Evolutionary conservation across 2,329 filamentous ascomycete genomes (phyloP).

Genomic region (Seiridium unicorne): DNA sequence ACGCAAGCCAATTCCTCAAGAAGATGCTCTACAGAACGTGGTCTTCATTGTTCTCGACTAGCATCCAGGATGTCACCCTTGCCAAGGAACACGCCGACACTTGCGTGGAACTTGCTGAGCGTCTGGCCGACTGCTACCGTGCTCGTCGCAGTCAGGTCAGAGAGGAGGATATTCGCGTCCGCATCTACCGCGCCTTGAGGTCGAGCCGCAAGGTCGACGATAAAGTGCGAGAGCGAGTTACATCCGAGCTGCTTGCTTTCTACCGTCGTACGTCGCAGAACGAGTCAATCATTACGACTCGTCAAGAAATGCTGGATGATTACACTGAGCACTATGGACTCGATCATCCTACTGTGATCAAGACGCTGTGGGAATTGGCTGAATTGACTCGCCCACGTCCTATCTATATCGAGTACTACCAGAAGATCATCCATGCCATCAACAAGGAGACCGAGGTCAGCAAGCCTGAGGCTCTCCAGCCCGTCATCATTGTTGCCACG

Average conservation of each 20-base stretch:
- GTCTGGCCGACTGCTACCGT: constrained; percentile 43
- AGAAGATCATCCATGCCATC: constrained; percentile 30
- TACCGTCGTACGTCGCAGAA: constrained; percentile 25
- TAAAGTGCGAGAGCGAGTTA: constrained; percentile 7
- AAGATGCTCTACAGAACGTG: constrained; percentile 42
- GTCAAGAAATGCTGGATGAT: constrained; percentile 36
- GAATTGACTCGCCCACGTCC: constrained; percentile 2
- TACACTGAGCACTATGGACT: constrained; percentile 31
- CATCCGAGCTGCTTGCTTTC: constrained; percentile 26
- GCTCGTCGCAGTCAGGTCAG: constrained; percentile 30
- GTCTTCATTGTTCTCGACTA: constrained; percentile 42
- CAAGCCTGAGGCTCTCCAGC: constrained; percentile 35
- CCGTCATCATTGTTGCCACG: constrained; percentile 32
- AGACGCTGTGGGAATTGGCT: constrained; percentile 31
- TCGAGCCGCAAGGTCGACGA: constrained; percentile 6
- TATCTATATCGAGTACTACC: constrained; percentile 33
- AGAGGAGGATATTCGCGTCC: constrained; percentile 30
- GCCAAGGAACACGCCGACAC: constrained; percentile 40
- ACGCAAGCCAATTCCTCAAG: constrained; percentile 44
- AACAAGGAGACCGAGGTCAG: constrained; percentile 33
- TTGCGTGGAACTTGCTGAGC: constrained; percentile 43
- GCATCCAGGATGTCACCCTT: constrained; percentile 40
- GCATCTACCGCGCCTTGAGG: constrained; percentile 8
- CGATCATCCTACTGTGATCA: constrained; percentile 32
- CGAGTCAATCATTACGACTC: constrained; percentile 32